Conservation (phyloP, 441 rosid species). For the Breynia disticha region DNA sequence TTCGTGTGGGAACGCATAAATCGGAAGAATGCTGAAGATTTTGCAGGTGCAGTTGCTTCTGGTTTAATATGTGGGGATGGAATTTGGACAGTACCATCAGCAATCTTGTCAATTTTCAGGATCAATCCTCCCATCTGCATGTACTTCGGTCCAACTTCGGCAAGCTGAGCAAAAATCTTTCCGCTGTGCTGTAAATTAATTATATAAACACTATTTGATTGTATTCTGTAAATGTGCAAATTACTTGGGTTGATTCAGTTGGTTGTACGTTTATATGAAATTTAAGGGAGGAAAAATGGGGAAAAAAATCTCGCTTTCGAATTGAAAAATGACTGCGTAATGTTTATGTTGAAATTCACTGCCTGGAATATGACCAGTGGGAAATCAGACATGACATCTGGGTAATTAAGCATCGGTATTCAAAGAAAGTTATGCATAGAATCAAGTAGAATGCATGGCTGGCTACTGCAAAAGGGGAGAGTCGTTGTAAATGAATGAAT, state of each 20-base stretch:
- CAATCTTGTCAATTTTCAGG: slow-evolving; percentile 62
- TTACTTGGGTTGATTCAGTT: too few relatives aligned
- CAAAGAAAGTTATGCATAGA: too few relatives aligned
- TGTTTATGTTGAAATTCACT: background rate
- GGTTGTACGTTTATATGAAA: too few relatives aligned
- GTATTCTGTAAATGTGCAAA: background rate
- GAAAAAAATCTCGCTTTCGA: background rate
- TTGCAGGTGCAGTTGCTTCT: slow-evolving; percentile 83
- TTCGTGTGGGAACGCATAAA: slow-evolving; percentile 57
- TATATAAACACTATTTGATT: too few relatives aligned
- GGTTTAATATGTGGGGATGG: slow-evolving; percentile 96
- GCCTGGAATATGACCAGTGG: too few relatives aligned
- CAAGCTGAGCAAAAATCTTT: too few relatives aligned
- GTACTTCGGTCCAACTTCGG: slow-evolving; percentile 34
- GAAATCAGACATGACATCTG: too few relatives aligned
- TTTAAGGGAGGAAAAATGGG: background rate
- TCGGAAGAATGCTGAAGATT: slow-evolving; percentile 37
- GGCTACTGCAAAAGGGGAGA: too few relatives aligned
- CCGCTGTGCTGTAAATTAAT: too few relatives aligned
- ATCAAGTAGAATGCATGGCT: too few relatives aligned
- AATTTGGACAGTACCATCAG: slow-evolving; percentile 82
- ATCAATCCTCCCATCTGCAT: slow-evolving; percentile 76
- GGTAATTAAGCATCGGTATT: too few relatives aligned
- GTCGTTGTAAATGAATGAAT: too few relatives aligned
- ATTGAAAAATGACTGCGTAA: background rate